Evolutionary conservation across 192 early-diverging fungal species (phyloP), one percentile per base, ranked within the genome.

Genomic region (Linnemannia hyalina): DNA sequence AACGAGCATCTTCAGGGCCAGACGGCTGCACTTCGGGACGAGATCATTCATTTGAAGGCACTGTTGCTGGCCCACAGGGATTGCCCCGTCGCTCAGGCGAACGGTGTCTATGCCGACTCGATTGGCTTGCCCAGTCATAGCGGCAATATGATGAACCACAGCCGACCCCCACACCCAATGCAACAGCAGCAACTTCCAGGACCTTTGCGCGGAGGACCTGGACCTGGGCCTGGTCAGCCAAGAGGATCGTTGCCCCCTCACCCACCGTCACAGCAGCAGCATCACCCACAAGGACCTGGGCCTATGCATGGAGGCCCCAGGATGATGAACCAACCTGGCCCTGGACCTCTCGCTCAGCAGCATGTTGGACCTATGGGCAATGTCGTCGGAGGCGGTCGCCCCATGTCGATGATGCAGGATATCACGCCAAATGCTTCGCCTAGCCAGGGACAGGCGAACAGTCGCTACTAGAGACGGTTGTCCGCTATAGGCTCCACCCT

Each of bases 21-120:
- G 79, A 90, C 94, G 0, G 89, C 89, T 7, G 46, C 88, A 22
- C 76, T 97, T 36, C 88, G 94, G 68, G 96, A 97, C 72, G 90
- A 95, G 69, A 93, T 96, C 52, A 85, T 96, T 63, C 94, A 94
- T 42, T 82, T 96, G 42, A 96, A 94, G 70, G 94, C 95, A 1
- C 76, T 97, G 69, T 82, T 97, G 29, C 87, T 95, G 42, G 93
- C 95, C 0, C 96, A 97, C 78, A 92, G 93, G 60, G 93, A 96
- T 70, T 97, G 97, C 75, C 87, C 93, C 15, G 88, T 95, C 26
- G 92, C 94, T 3, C 91, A 93, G 63, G 89, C 93, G 8, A 94
- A 93, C 76, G 96, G 94, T 35, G 93, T 93, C 1, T 93, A 93
- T 63, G 42, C 86, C 47, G 81, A 88, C 40, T 74, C 82, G 38